Evolutionary conservation across 306 rosid species (phyloP), one percentile per base, ranked within the genome.

Genomic region (Cucurbita maxima): DNA sequence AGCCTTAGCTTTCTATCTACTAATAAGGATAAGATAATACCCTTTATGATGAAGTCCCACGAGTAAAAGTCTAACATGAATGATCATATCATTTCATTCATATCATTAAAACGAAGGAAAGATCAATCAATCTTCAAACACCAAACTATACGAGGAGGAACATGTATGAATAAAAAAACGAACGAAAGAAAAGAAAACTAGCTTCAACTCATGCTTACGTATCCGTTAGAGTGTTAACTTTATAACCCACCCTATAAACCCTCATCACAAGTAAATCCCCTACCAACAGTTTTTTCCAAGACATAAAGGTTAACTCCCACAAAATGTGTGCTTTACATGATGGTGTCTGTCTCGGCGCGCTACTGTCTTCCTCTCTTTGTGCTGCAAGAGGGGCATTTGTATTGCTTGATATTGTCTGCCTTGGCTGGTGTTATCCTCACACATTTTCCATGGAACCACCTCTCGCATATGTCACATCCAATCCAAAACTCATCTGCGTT

Each of bases 371-470:
- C 77, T 63, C 55, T 82, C 86, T 82, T 82, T 41, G 80, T 73
- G 76, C 76, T 81, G 82, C 91, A 87, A 58, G 83, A 75, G 59
- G 88, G 88, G 73, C 91, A 87, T 76, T 85, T 84, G 80, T 83
- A 87, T 54, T 81, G 87, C 70, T 79, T 77, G 57, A 87, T 84
- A 41, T 74, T 77, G 47, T 84, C 88, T 2, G 89, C 88, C 83
- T 79, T 82, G 10, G 86, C 83, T 7, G 88, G 86, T 67, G 88
- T 85, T 57, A 87, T 83, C 87, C 85, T 85, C 81, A 87, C 91
- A 36, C 89, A 85, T 74, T 80, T 83, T 3, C 89, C 88, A 43
- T 85, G 89, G 78, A 61, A 83, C 92, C 92, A 87, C 79, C 83
- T 84, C 80, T 84, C 85, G 4, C 91, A 84, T 71, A 87, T 82